These are phyloP conservation scores for Talaromyces funiculosus DNA, from an alignment of 2,329 filamentous ascomycete genomes.

Conservation along the genomic window DNA sequence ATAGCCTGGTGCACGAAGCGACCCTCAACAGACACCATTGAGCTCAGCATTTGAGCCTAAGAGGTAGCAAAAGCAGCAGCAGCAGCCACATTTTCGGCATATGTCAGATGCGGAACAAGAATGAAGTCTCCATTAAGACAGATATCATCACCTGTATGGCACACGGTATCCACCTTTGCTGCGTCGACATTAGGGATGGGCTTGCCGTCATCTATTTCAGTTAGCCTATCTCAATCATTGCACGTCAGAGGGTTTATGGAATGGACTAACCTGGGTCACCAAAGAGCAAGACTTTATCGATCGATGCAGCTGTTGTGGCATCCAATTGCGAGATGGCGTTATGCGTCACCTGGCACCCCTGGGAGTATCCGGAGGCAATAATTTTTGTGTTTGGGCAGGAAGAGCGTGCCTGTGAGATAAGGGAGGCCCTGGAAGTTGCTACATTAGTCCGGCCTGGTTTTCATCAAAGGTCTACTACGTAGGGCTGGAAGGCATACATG, in stretches of 20 bases:
- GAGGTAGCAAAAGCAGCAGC: slow-evolving; percentile 15
- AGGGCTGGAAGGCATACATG: slow-evolving; percentile 11
- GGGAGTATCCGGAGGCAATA: slow-evolving; percentile 18
- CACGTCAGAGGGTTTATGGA: not conserved
- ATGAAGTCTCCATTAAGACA: slow-evolving; percentile 18
- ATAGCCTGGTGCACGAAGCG: not conserved
- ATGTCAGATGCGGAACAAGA: slow-evolving; percentile 17
- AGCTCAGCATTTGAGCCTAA: not conserved
- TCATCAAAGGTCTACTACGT: too few species aligned
- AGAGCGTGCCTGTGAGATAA: slow-evolving; percentile 15
- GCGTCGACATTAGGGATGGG: slow-evolving; percentile 12
- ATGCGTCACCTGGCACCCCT: slow-evolving; percentile 19
- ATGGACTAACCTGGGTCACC: slow-evolving; percentile 16
- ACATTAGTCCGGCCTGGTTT: too few species aligned
- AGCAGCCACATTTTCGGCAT: slow-evolving; percentile 16
- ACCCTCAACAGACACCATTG: not conserved
- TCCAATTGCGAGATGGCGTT: slow-evolving; percentile 16
- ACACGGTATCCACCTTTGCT: slow-evolving; percentile 17
- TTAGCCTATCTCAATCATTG: not conserved
- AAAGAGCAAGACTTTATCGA: slow-evolving; percentile 18
- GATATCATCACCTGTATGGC: slow-evolving; percentile 17
- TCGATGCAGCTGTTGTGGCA: slow-evolving; percentile 15
- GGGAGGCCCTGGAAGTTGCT: slow-evolving; percentile 14
- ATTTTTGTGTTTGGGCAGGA: slow-evolving; percentile 19
- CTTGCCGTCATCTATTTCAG: slow-evolving; percentile 9